Evolutionary conservation across 1,139 yeast species (phyloP).

Genomic region (Ogataea hybrid): DNA sequence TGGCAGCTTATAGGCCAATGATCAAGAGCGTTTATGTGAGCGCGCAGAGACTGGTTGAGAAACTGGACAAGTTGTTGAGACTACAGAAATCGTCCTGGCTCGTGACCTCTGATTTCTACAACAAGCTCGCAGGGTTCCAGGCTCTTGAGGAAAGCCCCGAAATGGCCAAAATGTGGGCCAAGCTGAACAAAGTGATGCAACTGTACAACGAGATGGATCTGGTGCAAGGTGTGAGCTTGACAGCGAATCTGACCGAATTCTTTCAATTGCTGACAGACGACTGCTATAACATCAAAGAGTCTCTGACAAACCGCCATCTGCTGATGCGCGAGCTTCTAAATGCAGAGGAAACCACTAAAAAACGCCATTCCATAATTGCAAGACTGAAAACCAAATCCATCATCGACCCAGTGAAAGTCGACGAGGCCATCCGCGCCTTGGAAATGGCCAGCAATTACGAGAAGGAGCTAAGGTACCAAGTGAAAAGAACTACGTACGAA

Average conservation of each 20-base stretch:
- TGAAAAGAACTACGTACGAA: conserved; percentile 80
- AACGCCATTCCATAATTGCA: conserved; percentile 71
- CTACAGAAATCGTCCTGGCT: conserved; percentile 27
- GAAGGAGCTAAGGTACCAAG: conserved; percentile 69
- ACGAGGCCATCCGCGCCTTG: conserved; percentile 78
- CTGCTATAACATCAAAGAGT: conserved; percentile 86
- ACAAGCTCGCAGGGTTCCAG: conserved; percentile 30
- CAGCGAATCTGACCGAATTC: conserved; percentile 79
- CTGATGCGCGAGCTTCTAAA: conserved; percentile 83
- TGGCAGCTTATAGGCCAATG: conserved; percentile 83
- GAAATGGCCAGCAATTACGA: conserved; percentile 82
- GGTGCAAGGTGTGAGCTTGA: conserved; percentile 68
- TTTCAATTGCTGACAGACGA: conserved; percentile 64
- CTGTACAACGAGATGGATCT: conserved; percentile 76
- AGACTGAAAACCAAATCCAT: conserved; percentile 72
- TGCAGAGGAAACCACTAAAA: conserved; percentile 72
- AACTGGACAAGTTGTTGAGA: conserved; percentile 28
- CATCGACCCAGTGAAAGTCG: conserved; percentile 84
- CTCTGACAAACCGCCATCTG: conserved; percentile 87
- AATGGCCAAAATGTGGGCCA: conserved; percentile 81
- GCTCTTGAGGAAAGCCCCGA: conserved; percentile 38
- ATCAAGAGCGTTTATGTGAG: conserved; percentile 73
- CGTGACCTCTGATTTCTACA: conserved; percentile 59
- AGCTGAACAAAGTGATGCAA: conserved; percentile 65
- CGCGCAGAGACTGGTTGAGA: conserved; percentile 48